Evolutionary conservation across 2,329 filamentous ascomycete genomes (phyloP).

Genomic region (Alternaria infectoria): DNA sequence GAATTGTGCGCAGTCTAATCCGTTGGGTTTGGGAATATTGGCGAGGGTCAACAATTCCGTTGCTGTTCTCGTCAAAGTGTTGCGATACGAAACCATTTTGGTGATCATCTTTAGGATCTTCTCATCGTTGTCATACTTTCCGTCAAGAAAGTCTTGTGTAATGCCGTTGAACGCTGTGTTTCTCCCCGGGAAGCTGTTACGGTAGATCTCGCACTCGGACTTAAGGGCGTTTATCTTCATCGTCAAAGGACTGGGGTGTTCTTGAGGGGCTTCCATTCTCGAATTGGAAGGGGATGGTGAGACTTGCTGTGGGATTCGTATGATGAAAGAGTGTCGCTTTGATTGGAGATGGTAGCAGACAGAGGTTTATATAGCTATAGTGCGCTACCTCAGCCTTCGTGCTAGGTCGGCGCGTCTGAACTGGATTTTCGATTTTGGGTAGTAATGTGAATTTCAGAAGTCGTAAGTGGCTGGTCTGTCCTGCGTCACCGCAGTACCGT

Average conservation of each 20-base stretch:
- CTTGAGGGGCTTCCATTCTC: background rate
- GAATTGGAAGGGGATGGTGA: background rate
- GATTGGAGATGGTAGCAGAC: background rate
- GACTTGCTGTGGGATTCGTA: background rate
- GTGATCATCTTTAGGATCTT: background rate
- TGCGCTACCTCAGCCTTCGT: background rate
- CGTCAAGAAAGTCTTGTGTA: background rate
- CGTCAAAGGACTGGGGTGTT: rapidly evolving
- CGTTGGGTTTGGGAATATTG: background rate
- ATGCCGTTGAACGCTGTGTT: background rate
- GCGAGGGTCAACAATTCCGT: background rate
- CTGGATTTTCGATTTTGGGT: background rate
- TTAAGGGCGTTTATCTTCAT: background rate
- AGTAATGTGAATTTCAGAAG: background rate
- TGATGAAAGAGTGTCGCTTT: background rate
- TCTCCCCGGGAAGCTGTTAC: background rate
- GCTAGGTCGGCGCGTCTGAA: rapidly evolving
- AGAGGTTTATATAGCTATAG: background rate
- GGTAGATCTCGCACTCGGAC: background rate
- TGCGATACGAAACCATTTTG: background rate
- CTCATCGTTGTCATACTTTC: background rate
- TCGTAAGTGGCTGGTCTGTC: background rate
- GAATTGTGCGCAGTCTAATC: background rate
- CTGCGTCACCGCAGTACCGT: background rate
- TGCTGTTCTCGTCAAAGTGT: background rate